These are phyloP conservation scores for Phycomyces blakesleeanus DNA, from an alignment of 192 early-diverging fungal genomes.

Conservation along the genomic window DNA sequence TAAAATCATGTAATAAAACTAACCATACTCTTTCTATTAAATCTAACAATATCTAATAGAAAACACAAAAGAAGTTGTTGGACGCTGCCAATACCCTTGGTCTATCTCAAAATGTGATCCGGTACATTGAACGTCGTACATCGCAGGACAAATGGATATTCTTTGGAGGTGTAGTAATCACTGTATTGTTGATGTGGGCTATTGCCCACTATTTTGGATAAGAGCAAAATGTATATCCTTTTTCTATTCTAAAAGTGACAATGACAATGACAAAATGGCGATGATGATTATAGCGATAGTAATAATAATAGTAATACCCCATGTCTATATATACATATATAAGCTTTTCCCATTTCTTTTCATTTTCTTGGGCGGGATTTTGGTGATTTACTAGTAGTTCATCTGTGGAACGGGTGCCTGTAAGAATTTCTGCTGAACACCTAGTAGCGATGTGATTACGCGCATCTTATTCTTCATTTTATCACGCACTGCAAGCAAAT, in stretches of 20 bases:
- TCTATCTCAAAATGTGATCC: slow-evolving; percentile 55
- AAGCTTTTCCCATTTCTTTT: neutral
- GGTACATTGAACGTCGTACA: slow-evolving; percentile 53
- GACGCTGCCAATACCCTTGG: slow-evolving; percentile 58
- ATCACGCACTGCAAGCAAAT: slow-evolving; percentile 45
- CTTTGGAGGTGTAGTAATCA: slow-evolving; percentile 46
- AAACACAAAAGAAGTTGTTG: slow-evolving; percentile 51
- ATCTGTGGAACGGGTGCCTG: slow-evolving; percentile 16
- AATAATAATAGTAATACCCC: neutral
- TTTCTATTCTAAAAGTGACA: neutral
- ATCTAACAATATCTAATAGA: slow-evolving; percentile 31
- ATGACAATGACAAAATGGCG: no score
- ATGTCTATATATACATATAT: neutral
- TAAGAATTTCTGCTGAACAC: slow-evolving; percentile 29
- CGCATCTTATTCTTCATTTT: slow-evolving; percentile 53
- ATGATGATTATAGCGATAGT: neutral
- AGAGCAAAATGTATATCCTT: neutral
- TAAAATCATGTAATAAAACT: no score
- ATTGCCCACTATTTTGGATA: slow-evolving; percentile 52
- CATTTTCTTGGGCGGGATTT: neutral
- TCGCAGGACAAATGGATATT: slow-evolving; percentile 61
- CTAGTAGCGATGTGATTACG: slow-evolving; percentile 43
- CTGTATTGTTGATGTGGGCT: slow-evolving; percentile 49
- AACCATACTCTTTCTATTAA: no score
- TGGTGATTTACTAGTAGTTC: slow-evolving; percentile 16